These are phyloP conservation scores for Ampelomyces quisqualis DNA, from an alignment of 2,329 filamentous ascomycete genomes.

Conservation along the genomic window DNA sequence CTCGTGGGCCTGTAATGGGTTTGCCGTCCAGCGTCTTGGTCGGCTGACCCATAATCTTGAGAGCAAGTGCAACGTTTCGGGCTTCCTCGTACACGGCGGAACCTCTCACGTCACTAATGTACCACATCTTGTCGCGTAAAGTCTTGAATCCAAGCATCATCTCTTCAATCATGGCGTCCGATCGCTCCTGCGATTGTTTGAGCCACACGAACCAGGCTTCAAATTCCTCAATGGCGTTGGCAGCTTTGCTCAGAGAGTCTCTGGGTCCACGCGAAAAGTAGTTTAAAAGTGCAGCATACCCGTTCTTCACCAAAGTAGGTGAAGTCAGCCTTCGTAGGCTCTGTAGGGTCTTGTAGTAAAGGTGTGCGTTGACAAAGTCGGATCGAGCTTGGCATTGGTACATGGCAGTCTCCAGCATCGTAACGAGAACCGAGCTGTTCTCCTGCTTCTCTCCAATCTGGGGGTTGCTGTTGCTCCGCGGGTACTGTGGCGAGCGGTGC, in stretches of 20 bases:
- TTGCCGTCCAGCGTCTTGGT: conserved; percentile 46
- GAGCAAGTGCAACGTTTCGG: conserved; percentile 77
- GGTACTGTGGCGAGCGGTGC: conserved; percentile 42
- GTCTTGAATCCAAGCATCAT: conserved; percentile 73
- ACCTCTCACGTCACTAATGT: conserved; percentile 87
- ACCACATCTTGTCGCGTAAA: conserved; percentile 97
- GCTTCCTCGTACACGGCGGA: conserved; percentile 87
- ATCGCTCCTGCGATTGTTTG: conserved; percentile 76
- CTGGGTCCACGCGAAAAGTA: conserved; percentile 72
- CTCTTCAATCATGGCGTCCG: conserved; percentile 70
- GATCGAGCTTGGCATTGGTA: conserved; percentile 74
- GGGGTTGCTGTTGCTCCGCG: conserved; percentile 46
- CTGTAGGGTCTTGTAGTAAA: conserved; percentile 81
- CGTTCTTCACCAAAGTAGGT: conserved; percentile 62
- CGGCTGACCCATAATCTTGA: conserved; percentile 82
- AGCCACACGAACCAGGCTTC: conserved; percentile 82
- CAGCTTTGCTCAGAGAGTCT: conserved; percentile 68
- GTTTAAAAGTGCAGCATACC: conserved; percentile 70
- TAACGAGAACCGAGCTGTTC: conserved; percentile 59
- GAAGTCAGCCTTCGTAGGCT: conserved; percentile 66
- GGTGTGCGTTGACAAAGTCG: conserved; percentile 79
- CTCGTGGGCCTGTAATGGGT: conserved; percentile 42
- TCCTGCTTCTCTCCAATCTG: conserved; percentile 33
- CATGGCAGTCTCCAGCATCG: conserved; percentile 75
- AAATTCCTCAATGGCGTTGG: conserved; percentile 73